Evolutionary conservation across 2,329 filamentous ascomycete species (phyloP), one percentile per base, ranked within the genome.

Genomic region (Periconia sp.): DNA sequence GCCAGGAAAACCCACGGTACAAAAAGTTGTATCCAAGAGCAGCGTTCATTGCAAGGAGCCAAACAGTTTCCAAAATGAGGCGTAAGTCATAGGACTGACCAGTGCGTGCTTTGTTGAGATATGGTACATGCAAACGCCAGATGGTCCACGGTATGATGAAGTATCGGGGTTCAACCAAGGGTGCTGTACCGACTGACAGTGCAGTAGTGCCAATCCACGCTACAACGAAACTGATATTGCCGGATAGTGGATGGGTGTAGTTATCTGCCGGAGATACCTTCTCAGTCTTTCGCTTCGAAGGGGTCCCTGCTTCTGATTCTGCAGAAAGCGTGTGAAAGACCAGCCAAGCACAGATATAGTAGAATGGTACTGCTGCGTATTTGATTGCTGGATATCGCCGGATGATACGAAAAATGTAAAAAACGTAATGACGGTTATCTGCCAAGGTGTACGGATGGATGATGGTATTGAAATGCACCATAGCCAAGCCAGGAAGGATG

Each of bases 381-480:
- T 87, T 87, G 48, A 91, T 74, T 17, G 78, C 74, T 1, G 80
- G 77, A 41, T 90, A 83, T 6, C 81, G 81, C 2, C 89, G 82
- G 37, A 97, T 87, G 6, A 89, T 87, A 1, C 92, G 87, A 79
- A 99, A 99, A 55, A 96, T 80, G 76, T 99, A 99, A 74, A 99
- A 99, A 72, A 96, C 88, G 77, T 96, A 99, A 73, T 99, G 94
- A 2, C 94, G 82, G 73, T 99, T 99, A 74, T 99, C 94, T 33
- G 94, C 94, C 1, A 97, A 82, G 0, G 92, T 96, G 71, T 97
- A 99, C 0, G 94, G 93, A 68, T 99, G 94, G 42, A 97, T 84
- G 58, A 96, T 88, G 33, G 94, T 99, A 80, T 97, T 97, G 80
- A 84, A 88, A 57, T 85, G 83, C 20, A 97, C 85, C 2, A 81